These are phyloP conservation scores for Fusarium sp. DNA, from an alignment of 2,329 filamentous ascomycete genomes.

Conservation along the genomic window DNA sequence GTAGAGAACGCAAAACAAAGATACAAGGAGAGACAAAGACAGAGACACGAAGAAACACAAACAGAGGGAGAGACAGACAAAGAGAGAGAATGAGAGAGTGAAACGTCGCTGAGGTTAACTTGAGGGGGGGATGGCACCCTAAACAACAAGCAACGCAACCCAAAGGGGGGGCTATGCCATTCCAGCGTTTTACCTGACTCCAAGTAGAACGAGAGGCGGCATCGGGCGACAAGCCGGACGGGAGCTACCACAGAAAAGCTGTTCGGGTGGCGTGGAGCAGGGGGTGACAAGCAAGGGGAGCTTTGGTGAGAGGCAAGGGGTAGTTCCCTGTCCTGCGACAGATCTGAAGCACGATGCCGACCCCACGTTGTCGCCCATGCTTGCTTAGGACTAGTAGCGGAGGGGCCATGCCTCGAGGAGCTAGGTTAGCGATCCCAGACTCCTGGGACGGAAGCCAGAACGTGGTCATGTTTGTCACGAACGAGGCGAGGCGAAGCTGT, in stretches of 20 bases:
- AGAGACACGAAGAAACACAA: constrained; percentile 23
- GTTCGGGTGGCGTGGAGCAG: constrained; percentile 27
- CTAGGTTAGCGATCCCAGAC: constrained; percentile 26
- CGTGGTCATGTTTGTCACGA: background rate
- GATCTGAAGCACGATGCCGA: constrained; percentile 56
- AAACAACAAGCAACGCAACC: constrained; percentile 26
- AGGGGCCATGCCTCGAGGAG: constrained; percentile 1
- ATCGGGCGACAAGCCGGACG: constrained; percentile 25
- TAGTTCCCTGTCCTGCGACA: constrained; percentile 58
- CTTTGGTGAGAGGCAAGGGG: constrained; percentile 38
- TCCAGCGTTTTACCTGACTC: constrained; percentile 39
- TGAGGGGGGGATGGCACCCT: constrained; percentile 24
- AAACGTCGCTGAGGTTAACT: constrained; percentile 31
- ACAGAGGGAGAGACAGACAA: constrained; percentile 13
- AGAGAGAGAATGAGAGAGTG: constrained; percentile 34
- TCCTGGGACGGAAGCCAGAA: constrained; percentile 25
- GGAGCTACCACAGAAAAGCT: constrained; percentile 30
- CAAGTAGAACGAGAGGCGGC: constrained; percentile 22
- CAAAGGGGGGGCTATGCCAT: constrained; percentile 30
- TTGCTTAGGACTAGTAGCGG: constrained; percentile 19
- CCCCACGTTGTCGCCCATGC: constrained; percentile 36
- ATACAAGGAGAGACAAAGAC: constrained; percentile 30
- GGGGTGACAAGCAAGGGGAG: constrained; percentile 18
- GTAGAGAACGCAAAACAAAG: constrained; percentile 24
- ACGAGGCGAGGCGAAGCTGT: background rate